Percentiles rank a stretch among this genome's conserved stretches.
These are phyloP conservation scores for Carex arenaria DNA, from an alignment of 202 grass and related monocot genomes.

Conservation along the genomic window DNA sequence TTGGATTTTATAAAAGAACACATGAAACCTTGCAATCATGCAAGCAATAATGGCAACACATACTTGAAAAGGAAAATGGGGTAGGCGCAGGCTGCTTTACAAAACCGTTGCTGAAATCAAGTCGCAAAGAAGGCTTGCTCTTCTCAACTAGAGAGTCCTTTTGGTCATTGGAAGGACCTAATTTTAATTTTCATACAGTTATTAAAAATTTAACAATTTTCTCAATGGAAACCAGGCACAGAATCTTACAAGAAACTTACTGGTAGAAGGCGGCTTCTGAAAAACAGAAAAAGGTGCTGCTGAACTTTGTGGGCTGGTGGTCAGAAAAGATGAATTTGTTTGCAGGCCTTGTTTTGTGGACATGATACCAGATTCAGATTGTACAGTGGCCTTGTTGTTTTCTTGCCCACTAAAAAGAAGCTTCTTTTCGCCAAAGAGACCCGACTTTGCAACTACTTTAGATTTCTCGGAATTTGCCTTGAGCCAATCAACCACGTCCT, in stretches of 20 bases:
- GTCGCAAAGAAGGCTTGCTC: constrained; percentile 39
- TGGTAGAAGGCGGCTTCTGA: constrained; percentile 29
- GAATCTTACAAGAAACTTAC: constrained; percentile 33
- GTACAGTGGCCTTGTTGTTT: constrained; percentile 30
- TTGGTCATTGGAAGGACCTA: constrained; percentile 53
- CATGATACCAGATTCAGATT: constrained; percentile 29
- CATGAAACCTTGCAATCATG: neutral
- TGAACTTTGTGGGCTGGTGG: constrained; percentile 33
- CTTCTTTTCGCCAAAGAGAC: constrained; percentile 41
- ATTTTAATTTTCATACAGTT: constrained; percentile 22
- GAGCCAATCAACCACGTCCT: constrained; percentile 96
- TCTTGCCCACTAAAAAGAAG: constrained; percentile 14
- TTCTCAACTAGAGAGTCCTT: constrained; percentile 31
- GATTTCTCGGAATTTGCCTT: constrained; percentile 53
- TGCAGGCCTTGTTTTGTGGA: constrained; percentile 15
- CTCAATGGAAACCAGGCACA: neutral
- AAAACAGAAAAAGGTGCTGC: constrained; percentile 35
- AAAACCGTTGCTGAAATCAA: constrained; percentile 50
- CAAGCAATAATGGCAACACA: neutral
- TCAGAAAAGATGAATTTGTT: constrained; percentile 39
- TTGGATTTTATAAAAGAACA: neutral
- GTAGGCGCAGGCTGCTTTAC: neutral
- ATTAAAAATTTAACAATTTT: constrained; percentile 17
- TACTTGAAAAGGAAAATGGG: constrained; percentile 20
- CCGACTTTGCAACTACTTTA: constrained; percentile 30